These are phyloP conservation scores for Elsinoe arachidis DNA, from an alignment of 2,329 filamentous ascomycete species.

Conservation along the genomic window DNA sequence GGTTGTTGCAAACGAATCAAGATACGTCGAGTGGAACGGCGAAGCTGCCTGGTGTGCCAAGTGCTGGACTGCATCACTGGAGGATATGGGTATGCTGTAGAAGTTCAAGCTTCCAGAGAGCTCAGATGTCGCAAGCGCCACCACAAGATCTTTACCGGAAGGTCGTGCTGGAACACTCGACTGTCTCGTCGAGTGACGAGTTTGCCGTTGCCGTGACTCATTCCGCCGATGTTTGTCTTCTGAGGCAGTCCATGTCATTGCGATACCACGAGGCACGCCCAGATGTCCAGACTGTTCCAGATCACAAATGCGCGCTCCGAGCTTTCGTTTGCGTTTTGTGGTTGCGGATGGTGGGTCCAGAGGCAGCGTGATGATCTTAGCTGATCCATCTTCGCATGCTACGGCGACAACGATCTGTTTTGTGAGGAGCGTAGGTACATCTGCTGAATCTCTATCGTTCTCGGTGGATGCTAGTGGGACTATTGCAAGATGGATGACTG, in stretches of 20 bases:
- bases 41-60: slow-evolving; percentile 15
- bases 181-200: not conserved
- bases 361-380: slow-evolving; percentile 47
- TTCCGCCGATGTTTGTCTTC: slow-evolving; percentile 21
- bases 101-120: slow-evolving; percentile 33
- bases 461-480: slow-evolving; percentile 30
- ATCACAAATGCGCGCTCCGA: slow-evolving; percentile 41
- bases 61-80: not conserved
- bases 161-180: not conserved
- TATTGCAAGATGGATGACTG: slow-evolving; percentile 46
- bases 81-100: slow-evolving; percentile 30
- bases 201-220: slow-evolving; percentile 18
- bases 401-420: slow-evolving; percentile 45
- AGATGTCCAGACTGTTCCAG: slow-evolving; percentile 42
- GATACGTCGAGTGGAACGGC: slow-evolving; percentile 39
- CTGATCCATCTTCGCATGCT: slow-evolving; percentile 49
- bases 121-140: slow-evolving; percentile 30
- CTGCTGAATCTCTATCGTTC: not conserved
- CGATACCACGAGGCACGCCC: slow-evolving; percentile 42
- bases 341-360: slow-evolving; percentile 43
- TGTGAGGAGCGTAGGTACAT: slow-evolving; percentile 28
- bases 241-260: slow-evolving; percentile 43
- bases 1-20: slow-evolving; percentile 42
- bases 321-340: slow-evolving; percentile 26
- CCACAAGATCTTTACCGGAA: slow-evolving; percentile 26